These are phyloP conservation scores for Ophiognomonia clavigignenti-juglandacearum DNA, from an alignment of 2,329 filamentous ascomycete genomes.

Conservation along the genomic window DNA sequence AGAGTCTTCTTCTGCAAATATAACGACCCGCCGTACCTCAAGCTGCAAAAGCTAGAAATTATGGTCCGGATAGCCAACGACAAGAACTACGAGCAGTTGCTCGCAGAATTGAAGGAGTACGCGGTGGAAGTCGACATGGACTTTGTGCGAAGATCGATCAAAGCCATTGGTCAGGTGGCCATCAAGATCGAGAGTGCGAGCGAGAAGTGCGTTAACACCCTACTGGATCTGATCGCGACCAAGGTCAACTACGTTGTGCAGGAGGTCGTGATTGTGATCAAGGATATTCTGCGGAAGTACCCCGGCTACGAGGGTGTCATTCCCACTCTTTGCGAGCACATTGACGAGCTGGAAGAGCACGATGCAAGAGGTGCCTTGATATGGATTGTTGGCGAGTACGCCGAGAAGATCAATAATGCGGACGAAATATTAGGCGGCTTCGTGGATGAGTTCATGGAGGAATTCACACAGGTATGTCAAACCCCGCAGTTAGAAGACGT, in stretches of 20 bases:
- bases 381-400: conserved; percentile 99
- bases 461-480: conserved; percentile 77
- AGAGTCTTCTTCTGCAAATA: conserved; percentile 99
- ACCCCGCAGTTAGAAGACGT: neutral
- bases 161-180: conserved; percentile 94
- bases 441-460: conserved; percentile 90
- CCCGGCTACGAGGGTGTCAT: conserved; percentile 98
- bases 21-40: conserved; percentile 96
- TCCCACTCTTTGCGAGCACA: conserved; percentile 90
- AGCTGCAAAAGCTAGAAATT: conserved; percentile 95
- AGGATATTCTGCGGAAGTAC: conserved; percentile 96
- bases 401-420: conserved; percentile 99
- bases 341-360: conserved; percentile 94
- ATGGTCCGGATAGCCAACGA: conserved; percentile 99
- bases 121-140: conserved; percentile 99
- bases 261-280: conserved; percentile 97
- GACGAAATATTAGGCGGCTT: conserved; percentile 88
- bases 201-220: conserved; percentile 90
- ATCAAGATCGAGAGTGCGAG: conserved; percentile 97
- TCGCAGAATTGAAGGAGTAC: conserved; percentile 95
- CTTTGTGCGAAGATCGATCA: conserved; percentile 89
- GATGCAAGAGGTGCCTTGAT: conserved; percentile 86
- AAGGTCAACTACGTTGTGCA: conserved; percentile 99
- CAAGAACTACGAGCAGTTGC: conserved; percentile 88
- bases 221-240: conserved; percentile 90